Evolutionary conservation across 148 eudicot genomes (phyloP).

Genomic region (Camellia japonica): DNA sequence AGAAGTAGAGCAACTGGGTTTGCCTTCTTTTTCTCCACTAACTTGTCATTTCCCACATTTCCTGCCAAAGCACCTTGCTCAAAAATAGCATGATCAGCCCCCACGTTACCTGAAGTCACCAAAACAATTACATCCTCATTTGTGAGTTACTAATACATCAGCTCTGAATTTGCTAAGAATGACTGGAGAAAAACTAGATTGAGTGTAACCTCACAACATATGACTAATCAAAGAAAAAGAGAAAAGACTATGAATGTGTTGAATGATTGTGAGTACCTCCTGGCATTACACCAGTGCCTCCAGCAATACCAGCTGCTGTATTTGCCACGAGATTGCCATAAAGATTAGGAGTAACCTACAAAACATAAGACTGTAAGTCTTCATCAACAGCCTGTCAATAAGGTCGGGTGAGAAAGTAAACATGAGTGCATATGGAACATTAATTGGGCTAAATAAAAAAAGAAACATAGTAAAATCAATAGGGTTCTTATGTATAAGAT

Average conservation of each 20-base stretch:
- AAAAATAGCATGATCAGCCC: constrained; percentile 72
- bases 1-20: constrained; percentile 81
- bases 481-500: background rate
- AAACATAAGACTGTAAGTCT: constrained; percentile 9
- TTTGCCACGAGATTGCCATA: constrained; percentile 82
- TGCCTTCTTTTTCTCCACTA: constrained; percentile 66
- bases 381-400: constrained; percentile 14
- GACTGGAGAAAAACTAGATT: no score
- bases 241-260: background rate
- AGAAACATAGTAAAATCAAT: background rate
- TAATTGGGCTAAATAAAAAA: background rate
- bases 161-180: background rate
- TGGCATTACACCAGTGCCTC: constrained; percentile 89
- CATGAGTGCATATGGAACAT: no score
- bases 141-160: background rate
- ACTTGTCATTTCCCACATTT: constrained; percentile 67
- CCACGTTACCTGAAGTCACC: constrained; percentile 60
- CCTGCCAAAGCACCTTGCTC: constrained; percentile 98
- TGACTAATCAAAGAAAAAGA: background rate
- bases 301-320: constrained; percentile 87
- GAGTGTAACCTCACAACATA: background rate
- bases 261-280: constrained; percentile 46
- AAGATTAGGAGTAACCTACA: constrained; percentile 83
- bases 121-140: background rate
- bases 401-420: background rate